Base-by-base conservation (phyloP, 257 asterid genomes). In the Vinca minor region DNA sequence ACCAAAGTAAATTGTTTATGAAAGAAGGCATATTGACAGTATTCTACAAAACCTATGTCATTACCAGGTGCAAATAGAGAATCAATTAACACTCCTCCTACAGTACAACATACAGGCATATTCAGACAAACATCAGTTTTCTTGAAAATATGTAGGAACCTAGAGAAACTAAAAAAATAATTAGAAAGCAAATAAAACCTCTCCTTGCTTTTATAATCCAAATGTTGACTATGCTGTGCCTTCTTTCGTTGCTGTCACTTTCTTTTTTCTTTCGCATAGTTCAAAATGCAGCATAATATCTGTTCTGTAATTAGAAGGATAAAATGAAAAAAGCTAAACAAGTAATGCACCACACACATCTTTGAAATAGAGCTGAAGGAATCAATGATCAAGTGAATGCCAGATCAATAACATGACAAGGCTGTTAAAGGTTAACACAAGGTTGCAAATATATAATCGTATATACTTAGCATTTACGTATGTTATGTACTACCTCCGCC, bases 231-330 rank as follows among this genome's bases (percentile, higher is more conserved):
- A 59, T 3, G n/a, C 29, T 32, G n/a, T 56, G 41, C 14, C 20
- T 59, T 55, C 62, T 31, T 52, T 36, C 49, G 12, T 32, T 53
- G 15, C 35, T n/a, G 1, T 38, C 26, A 2, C 29, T 8, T 2
- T 32, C 39, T 14, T 18, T 59, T n/a, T 28, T 69, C 67, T 91
- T 91, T 25, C 92, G 67, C 96, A 91, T 83, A 36, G 87, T 88
- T 96, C 98, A 91, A 79, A 88, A 88, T 67, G 98, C 90, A 34
- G 96, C 86, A 64, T 73, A 62, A 71, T 91, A 88, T 63, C 81
- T 92, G 59, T 86, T 88, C 96, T 91, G 87, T 73, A 79, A 45
- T 23, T 29, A 31, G 20, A 1, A 28, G 31, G 9, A 54, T 5
- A 54, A 28, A 28, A 31, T 13, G 20, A 53, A 10, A 31, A n/a